A percentile compares a stretch with the other conserved stretches of the same genome.
These are phyloP conservation scores for Penicillium lagena DNA, from an alignment of 495 filamentous ascomycete genomes.

Conservation along the genomic window DNA sequence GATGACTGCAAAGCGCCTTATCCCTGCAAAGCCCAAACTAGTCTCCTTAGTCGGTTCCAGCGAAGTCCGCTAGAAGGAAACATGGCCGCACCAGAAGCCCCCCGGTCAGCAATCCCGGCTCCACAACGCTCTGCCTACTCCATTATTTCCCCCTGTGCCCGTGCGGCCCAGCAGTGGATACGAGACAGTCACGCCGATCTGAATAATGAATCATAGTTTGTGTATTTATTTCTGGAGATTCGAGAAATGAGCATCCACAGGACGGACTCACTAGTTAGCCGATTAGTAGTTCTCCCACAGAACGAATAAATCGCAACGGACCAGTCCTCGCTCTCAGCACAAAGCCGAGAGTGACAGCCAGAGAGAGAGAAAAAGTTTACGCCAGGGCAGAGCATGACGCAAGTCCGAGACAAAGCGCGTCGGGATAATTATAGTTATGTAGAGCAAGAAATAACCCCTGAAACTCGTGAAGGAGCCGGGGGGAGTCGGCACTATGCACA, in stretches of 20 bases:
- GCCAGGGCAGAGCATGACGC: not conserved
- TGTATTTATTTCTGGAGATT: not conserved
- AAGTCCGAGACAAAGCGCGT: not conserved
- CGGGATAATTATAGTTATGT: not conserved
- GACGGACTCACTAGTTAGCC: too few relatives aligned
- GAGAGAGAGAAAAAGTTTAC: not conserved
- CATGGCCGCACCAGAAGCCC: conserved; percentile 30
- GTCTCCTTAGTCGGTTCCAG: conserved; percentile 18
- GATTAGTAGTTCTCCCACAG: too few relatives aligned
- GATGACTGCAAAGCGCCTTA: conserved; percentile 11
- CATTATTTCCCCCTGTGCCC: conserved; percentile 18
- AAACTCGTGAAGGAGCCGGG: not conserved
- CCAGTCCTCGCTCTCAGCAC: too few relatives aligned
- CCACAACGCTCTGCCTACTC: conserved; percentile 28
- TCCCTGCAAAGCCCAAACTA: conserved; percentile 11
- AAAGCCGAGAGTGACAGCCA: too few relatives aligned
- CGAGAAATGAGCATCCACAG: not conserved
- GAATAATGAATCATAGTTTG: conserved; percentile 14
- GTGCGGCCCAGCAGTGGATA: conserved; percentile 23
- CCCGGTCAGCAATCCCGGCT: conserved; percentile 27
- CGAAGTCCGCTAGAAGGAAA: conserved; percentile 27
- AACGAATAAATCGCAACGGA: too few relatives aligned
- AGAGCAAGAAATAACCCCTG: not conserved
- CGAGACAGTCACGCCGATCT: conserved; percentile 26
- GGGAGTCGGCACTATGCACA: conserved; percentile 4